Evolutionary conservation across 306 rosid species (phyloP), one percentile per base, ranked within the genome.

Genomic region (Sesbania bispinosa): DNA sequence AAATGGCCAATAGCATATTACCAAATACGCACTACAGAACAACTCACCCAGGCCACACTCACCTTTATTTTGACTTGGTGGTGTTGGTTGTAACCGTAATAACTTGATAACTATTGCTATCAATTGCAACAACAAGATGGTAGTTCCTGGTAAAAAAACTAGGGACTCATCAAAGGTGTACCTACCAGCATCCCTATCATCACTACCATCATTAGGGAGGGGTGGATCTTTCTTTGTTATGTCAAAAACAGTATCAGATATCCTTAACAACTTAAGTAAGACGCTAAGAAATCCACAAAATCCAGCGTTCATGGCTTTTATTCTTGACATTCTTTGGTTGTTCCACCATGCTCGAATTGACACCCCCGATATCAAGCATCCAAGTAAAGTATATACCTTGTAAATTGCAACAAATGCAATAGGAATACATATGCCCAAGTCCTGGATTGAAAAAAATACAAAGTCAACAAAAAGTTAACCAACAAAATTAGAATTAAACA

Each of bases 331-430:
- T 47, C 82, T 78, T 39, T 78, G 79, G 69, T 87, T 87, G 55
- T 90, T 93, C 98, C 98, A 88, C 93, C 98, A 93, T 9, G 79
- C 80, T 68, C 77, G 74, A 10, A 82, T 23, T 45, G 97, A 85
- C 7, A 75, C 63, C 15, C 80, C 79, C 0, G 80, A 19, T 41
- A 18, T 39, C 7, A 85, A 6, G 75, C 67, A 84, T 48, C 84
- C 88, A 0, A 33, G 64, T 13, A 84, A 2, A 11, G 72, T 74
- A 30, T 77, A 64, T 1, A 76, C 1, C 29, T 16, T 67, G 77
- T 62, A 57, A 8, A 69, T 2, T 62, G 54, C 38, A 8, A 84
- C 66, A 45, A 84, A 20, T 9, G 82, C 35, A n/a, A 73, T 5
- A 3, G 51, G 62, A 53, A 90, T 67, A 46, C 66, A 84, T 4